Evolutionary conservation across 2,329 filamentous ascomycete genomes (phyloP), one percentile per base, ranked within the genome.

Genomic region (Bisporella sp.): DNA sequence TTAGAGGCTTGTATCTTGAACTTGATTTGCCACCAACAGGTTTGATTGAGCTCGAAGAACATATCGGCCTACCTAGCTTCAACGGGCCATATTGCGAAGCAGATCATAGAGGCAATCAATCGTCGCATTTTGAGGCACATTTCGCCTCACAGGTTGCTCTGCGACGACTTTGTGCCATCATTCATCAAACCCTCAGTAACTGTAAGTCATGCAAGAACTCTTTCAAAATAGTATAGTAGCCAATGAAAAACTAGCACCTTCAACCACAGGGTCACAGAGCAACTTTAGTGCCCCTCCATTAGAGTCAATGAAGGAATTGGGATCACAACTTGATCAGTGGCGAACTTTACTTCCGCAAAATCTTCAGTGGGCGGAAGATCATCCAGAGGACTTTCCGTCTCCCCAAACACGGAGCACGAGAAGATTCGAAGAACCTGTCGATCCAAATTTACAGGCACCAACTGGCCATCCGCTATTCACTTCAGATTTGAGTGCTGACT

Each of bases 71-170:
- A 30, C 79, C 79, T 4, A 72, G 72, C 51, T 81, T 81, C 56
- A 72, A 70, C 47, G 69, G 68, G 2, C 67, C 70, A 1, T 72
- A 73, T 31, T 71, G 68, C n/a, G 69, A 73, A 35, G 70, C 72
- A 12, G 73, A 77, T 55, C 69, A 73, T 51, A 59, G 71, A 9
- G 69, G 66, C 21, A 75, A 78, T 53, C 73, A 78, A 54, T 64
- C 69, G 7, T 74, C 76, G 1, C 73, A 79, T 52, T 79, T 77
- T 50, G 73, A 79, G 54, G 75, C 79, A 52, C 73, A 83, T 57
- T 82, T 81, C 60, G 72, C 77, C 2, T 80, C 79, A 0, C 78
- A 82, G 58, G 76, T 84, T 43, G 75, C 78, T 8, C 68, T 84
- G 13, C 70, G 76, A 21, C 69, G 75, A 29, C 65, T 83, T 3